Base-by-base conservation (phyloP, 768 basidiomycete genomes). In the Phylloporus rhodoxanthus region DNA sequence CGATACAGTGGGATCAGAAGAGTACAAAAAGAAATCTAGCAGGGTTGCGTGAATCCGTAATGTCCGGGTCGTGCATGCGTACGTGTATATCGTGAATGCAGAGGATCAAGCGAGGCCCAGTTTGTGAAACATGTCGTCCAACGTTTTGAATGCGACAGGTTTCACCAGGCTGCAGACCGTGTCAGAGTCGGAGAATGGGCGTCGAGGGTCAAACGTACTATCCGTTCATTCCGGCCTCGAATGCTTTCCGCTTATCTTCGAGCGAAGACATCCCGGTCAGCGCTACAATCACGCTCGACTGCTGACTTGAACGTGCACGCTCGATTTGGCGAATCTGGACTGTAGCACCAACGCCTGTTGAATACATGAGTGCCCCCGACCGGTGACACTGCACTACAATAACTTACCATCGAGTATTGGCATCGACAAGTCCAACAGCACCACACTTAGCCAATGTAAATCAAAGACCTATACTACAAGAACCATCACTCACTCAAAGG, bases 141-240 rank as follows among this genome's bases (percentile, higher is more conserved):
- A 69, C 14, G 85, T 91, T 62, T 86, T 91, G 71, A 97, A 88
- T n/a, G 89, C 88, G 17, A 97, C 91, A 10, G 94, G 94, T 67
- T 97, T 97, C 50, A 96, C 90, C 17, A 95, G 78, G 61, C 92
- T 94, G 54, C 0, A 54, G 38, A 14, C 28, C 21, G 34, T 21
- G 37, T 57, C 19, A 51, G 20, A 15, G 38, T 49, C 9, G 34
- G 32, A 20, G 4, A 14, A 8, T 5, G 21, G 4, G 4, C 6
- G 5, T 47, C n/a, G 6, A 25, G 8, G 9, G 3, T 8, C n/a
- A 82, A 43, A 64, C 90, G 56, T 62, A 94, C 91, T 95, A 95
- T 71, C 94, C 93, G 56, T 96, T 90, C 44, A 97, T 91, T 1
- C 94, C 94, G 45, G 88, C 89, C 39, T 89, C 85, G 55, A 95